Evolutionary conservation across 2,329 filamentous ascomycete species (phyloP), one percentile per base, ranked within the genome.

Genomic region (Ophiostoma fasciatum): DNA sequence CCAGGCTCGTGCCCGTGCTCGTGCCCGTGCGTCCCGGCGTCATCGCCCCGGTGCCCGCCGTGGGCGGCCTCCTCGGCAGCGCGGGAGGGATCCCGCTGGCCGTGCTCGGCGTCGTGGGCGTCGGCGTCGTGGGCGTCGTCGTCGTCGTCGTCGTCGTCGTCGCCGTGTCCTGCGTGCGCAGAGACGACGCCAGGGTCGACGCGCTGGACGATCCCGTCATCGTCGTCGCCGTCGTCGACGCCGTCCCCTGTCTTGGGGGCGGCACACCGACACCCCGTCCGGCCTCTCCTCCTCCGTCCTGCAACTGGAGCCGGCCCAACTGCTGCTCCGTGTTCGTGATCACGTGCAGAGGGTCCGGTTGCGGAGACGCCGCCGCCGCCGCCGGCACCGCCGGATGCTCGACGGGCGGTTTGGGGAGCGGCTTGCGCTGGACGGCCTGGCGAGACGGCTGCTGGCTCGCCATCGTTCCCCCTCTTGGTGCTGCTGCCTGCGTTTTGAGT

Each of bases 361-460:
- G n/a, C n/a, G n/a, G n/a, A n/a, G 27, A 8, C n/a, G 27, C n/a
- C 5, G 5, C 9, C 27, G 27, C 12, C n/a, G 27, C 5, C 12
- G 12, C 7, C n/a, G n/a, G 2, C 4, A 5, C 28, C 11, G 10
- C 28, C 9, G 6, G 7, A 4, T 30, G 28, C 11, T 30, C 28
- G 11, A 13, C 9, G 8, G 28, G 28, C 11, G n/a, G 21, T 12
- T 21, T 14, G 21, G 31, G 31, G 10, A 33, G 14, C 6, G 31
- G 21, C 14, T 33, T 33, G 20, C 31, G 31, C 8, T 26, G 31
- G n/a, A 33, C 13, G n/a, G 31, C 31, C 14, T 22, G 20, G 8
- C 21, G 31, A 4, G 13, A 1, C 60, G 47, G 35, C 55, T 54
- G 29, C 28, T 6, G 2, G 23, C 13, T 19, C 13, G 18, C 28